Conservation (phyloP, 176 grass and related monocot species). For the Oryza australiensis region DNA sequence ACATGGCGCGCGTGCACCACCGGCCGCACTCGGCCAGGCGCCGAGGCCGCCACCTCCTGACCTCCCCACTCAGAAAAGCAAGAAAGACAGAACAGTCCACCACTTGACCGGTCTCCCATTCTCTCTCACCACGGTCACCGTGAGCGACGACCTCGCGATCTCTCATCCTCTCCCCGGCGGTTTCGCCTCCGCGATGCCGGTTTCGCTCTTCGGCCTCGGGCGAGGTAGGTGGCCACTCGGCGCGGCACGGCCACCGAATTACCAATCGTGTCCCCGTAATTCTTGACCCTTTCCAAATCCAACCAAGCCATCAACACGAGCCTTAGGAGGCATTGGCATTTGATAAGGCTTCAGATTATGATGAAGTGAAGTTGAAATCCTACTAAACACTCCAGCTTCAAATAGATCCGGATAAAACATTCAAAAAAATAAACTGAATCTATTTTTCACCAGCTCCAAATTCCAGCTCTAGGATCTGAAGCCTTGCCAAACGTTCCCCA, state of each 20-base stretch:
- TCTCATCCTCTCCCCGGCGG: background rate
- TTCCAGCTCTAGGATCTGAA: no score
- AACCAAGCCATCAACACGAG: background rate
- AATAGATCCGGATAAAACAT: no score
- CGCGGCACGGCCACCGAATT: background rate
- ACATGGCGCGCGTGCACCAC: background rate
- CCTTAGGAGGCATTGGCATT: no score
- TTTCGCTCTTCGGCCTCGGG: background rate
- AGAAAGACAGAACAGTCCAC: background rate
- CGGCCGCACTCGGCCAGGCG: no score
- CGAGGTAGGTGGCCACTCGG: constrained; percentile 1
- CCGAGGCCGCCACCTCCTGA: background rate
- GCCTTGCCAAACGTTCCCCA: no score
- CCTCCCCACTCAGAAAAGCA: background rate
- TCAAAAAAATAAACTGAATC: no score
- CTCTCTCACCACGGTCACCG: background rate
- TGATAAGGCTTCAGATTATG: no score
- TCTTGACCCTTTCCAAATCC: background rate
- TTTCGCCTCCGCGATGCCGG: background rate
- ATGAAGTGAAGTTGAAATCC: no score
- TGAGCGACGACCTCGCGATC: background rate
- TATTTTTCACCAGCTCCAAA: no score
- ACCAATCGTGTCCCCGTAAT: background rate
- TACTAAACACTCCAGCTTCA: no score
- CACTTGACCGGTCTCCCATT: background rate